Percentiles rank a stretch among this genome's conserved stretches.
These are phyloP conservation scores for Pichia cephalocereana DNA, from an alignment of 805 yeast species.

Conservation along the genomic window DNA sequence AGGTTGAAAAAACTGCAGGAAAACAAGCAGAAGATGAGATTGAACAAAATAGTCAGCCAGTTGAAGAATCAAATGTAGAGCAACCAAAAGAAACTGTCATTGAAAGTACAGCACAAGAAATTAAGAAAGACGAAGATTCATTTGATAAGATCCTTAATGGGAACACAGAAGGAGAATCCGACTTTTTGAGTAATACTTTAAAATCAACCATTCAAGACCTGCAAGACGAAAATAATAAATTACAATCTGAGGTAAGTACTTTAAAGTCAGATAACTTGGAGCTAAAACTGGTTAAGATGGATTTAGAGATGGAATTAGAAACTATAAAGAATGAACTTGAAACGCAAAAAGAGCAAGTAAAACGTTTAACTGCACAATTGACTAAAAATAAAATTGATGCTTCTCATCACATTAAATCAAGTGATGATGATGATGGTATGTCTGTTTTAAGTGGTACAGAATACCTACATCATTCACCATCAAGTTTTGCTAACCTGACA, in stretches of 20 bases:
- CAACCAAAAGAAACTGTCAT: neutral
- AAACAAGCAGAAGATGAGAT: neutral
- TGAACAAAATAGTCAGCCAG: neutral
- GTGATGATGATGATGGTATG: constrained; percentile 19
- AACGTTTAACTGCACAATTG: constrained; percentile 13
- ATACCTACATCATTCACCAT: constrained; percentile 10
- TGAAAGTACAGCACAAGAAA: neutral
- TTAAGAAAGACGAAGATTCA: constrained; percentile 10
- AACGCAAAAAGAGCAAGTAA: constrained; percentile 23
- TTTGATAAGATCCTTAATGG: constrained; percentile 4
- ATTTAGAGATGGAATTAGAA: constrained; percentile 32
- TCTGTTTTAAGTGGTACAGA: constrained; percentile 15
- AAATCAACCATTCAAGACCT: constrained; percentile 29
- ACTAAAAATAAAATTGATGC: constrained; percentile 28
- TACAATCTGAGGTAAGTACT: constrained; percentile 6
- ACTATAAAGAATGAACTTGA: constrained; percentile 26
- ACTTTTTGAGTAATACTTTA: constrained; percentile 19
- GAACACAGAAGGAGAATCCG: constrained; percentile 12
- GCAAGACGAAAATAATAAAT: constrained; percentile 19
- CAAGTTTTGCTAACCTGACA: constrained; percentile 18
- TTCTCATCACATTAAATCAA: constrained; percentile 9
- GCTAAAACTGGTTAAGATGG: constrained; percentile 19
- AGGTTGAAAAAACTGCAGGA: neutral
- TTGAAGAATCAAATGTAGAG: no score
- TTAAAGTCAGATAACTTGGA: constrained; percentile 18